These are phyloP conservation scores for Microdochium nivale DNA, from an alignment of 2,329 filamentous ascomycete species.

Conservation along the genomic window DNA sequence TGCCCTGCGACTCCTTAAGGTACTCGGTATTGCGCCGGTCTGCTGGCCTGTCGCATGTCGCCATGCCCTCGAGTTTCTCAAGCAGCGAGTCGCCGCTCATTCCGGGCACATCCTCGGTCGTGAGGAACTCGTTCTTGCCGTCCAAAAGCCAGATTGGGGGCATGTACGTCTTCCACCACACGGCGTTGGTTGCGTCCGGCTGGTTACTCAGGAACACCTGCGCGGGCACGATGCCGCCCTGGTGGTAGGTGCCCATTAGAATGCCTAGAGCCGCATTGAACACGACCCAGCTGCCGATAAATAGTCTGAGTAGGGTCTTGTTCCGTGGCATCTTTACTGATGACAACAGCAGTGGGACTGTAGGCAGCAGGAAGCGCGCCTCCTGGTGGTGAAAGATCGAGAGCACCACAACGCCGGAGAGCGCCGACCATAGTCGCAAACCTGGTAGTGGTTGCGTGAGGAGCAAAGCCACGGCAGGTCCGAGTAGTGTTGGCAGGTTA, in stretches of 20 bases:
- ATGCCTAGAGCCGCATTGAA: conserved; percentile 63
- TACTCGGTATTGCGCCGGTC: conserved; percentile 47
- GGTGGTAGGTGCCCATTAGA: conserved; percentile 75
- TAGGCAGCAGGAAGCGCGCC: conserved; percentile 67
- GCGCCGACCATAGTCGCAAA: conserved; percentile 60
- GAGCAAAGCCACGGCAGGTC: conserved; percentile 57
- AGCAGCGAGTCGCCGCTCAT: conserved; percentile 54
- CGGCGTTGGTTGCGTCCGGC: conserved; percentile 57
- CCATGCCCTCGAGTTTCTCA: conserved; percentile 45
- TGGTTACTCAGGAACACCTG: conserved; percentile 68
- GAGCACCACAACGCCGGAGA: conserved; percentile 61
- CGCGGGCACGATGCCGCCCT: conserved; percentile 67
- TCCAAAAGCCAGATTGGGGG: conserved; percentile 75
- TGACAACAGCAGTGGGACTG: conserved; percentile 68
- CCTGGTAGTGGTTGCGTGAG: conserved; percentile 49
- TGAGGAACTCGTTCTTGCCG: conserved; percentile 63
- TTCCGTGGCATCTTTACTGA: conserved; percentile 59
- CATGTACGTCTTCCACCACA: conserved; percentile 85
- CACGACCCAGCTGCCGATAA: conserved; percentile 54
- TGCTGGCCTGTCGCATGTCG: conserved; percentile 54
- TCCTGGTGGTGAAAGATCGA: conserved; percentile 75
- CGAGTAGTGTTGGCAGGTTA: conserved; percentile 65
- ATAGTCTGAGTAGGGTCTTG: conserved; percentile 37
- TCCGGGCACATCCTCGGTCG: conserved; percentile 67
- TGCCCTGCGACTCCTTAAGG: conserved; percentile 52